Evolutionary conservation across 2,329 filamentous ascomycete species (phyloP).

Genomic region (Zopfia rhizophila): DNA sequence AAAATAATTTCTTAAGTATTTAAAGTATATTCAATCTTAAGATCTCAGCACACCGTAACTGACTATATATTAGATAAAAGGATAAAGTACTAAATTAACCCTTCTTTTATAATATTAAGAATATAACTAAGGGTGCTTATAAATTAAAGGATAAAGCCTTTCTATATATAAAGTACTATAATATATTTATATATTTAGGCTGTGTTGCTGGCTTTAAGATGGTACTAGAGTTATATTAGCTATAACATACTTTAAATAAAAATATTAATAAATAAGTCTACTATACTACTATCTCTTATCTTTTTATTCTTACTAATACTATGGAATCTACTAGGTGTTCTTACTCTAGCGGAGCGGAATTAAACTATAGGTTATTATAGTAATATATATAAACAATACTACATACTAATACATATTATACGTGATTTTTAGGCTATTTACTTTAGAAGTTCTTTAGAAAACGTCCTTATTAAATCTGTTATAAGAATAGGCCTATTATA

Average conservation of each 20-base stretch:
- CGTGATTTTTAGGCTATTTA: too few relatives aligned
- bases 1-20: conserved; percentile 24
- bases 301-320: conserved; percentile 8
- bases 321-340: conserved; percentile 10
- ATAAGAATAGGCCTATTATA: too few relatives aligned
- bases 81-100: conserved; percentile 25
- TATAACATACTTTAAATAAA: conserved; percentile 22
- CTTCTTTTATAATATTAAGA: conserved; percentile 26
- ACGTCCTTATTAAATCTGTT: too few relatives aligned
- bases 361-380: conserved; percentile 21
- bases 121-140: conserved; percentile 14
- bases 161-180: conserved; percentile 27
- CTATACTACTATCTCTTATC: conserved; percentile 11
- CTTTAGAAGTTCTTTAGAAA: too few relatives aligned
- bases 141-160: conserved; percentile 23
- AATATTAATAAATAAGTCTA: conserved; percentile 31
- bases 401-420: too few relatives aligned
- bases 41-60: conserved; percentile 20
- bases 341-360: conserved; percentile 12
- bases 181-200: conserved; percentile 28
- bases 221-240: conserved; percentile 27
- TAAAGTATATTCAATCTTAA: conserved; percentile 30
- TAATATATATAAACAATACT: too few relatives aligned
- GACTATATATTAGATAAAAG: conserved; percentile 29
- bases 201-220: conserved; percentile 27